Evolutionary conservation across 2,329 filamentous ascomycete genomes (phyloP).

Genomic region (Cercospora nicotianae): DNA sequence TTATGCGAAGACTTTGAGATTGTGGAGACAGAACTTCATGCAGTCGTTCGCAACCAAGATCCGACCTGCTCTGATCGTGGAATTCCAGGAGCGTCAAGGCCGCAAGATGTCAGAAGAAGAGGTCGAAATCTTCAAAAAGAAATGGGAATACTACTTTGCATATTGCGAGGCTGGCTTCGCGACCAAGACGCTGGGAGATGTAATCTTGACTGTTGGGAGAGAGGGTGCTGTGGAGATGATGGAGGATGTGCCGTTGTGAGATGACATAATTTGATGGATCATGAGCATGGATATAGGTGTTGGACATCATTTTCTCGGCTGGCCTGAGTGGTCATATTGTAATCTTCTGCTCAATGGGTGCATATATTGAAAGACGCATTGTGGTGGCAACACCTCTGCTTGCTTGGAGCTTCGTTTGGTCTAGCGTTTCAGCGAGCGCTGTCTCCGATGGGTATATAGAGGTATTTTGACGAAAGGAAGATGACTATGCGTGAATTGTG

Average conservation of each 20-base stretch:
- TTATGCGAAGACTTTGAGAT: conserved; percentile 66
- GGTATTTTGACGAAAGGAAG: background rate
- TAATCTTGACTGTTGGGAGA: conserved; percentile 68
- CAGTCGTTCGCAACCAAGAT: conserved; percentile 62
- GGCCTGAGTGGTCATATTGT: background rate
- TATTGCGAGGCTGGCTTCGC: conserved; percentile 74
- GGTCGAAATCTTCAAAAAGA: conserved; percentile 66
- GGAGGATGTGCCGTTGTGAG: conserved; percentile 65
- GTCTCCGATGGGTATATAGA: background rate
- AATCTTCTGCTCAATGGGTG: background rate
- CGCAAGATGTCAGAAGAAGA: conserved; percentile 59
- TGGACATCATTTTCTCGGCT: background rate
- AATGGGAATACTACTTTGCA: conserved; percentile 77
- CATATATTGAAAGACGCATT: background rate
- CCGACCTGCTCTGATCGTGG: conserved; percentile 57
- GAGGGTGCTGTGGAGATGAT: conserved; percentile 67
- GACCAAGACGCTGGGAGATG: conserved; percentile 70
- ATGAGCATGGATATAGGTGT: background rate
- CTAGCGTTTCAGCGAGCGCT: conserved; percentile 2
- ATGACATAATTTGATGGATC: background rate
- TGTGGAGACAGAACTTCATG: conserved; percentile 69
- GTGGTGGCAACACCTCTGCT: conserved; percentile 3
- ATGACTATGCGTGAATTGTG: background rate
- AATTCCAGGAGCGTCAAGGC: conserved; percentile 46
- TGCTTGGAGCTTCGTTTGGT: background rate